Evolutionary conservation across 2,329 filamentous ascomycete genomes (phyloP).

Genomic region (Colletotrichum brevisporum): DNA sequence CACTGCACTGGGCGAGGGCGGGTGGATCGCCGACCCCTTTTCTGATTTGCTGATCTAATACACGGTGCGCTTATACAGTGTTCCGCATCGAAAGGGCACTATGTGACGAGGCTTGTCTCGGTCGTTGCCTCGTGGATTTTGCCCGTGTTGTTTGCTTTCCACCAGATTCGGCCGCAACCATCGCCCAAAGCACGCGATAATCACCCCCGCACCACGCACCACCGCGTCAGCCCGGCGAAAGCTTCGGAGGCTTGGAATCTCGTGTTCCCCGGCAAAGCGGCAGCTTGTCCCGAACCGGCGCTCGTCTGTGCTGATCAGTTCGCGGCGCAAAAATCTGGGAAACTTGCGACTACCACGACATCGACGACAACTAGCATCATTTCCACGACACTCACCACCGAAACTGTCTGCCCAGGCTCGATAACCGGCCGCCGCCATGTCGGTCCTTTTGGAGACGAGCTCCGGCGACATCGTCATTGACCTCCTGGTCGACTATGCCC

Average conservation of each 20-base stretch:
- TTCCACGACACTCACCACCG: neutral
- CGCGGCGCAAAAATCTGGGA: neutral
- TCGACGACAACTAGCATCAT: neutral
- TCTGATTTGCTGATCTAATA: constrained; percentile 12
- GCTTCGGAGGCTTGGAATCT: constrained; percentile 8
- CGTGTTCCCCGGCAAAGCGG: constrained; percentile 5
- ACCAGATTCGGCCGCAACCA: constrained; percentile 21
- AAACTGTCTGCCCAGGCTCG: neutral
- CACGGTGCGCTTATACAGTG: no score
- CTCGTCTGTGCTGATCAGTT: constrained; percentile 13
- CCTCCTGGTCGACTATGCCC: constrained; percentile 88
- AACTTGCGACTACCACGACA: neutral
- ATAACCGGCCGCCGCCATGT: constrained; percentile 71
- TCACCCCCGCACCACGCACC: constrained; percentile 3
- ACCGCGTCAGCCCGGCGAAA: neutral
- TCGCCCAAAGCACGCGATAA: neutral
- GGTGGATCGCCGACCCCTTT: neutral
- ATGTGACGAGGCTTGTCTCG: constrained; percentile 34
- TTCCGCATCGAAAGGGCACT: constrained; percentile 14
- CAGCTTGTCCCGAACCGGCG: neutral
- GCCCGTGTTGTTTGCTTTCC: constrained; percentile 1
- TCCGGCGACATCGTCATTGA: constrained; percentile 96
- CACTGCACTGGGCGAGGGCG: constrained; percentile 2
- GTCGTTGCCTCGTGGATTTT: constrained; percentile 18
- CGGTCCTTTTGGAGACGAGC: constrained; percentile 92